These are phyloP conservation scores for Alternaria sp. DNA, from an alignment of 2,329 filamentous ascomycete genomes.

Conservation along the genomic window DNA sequence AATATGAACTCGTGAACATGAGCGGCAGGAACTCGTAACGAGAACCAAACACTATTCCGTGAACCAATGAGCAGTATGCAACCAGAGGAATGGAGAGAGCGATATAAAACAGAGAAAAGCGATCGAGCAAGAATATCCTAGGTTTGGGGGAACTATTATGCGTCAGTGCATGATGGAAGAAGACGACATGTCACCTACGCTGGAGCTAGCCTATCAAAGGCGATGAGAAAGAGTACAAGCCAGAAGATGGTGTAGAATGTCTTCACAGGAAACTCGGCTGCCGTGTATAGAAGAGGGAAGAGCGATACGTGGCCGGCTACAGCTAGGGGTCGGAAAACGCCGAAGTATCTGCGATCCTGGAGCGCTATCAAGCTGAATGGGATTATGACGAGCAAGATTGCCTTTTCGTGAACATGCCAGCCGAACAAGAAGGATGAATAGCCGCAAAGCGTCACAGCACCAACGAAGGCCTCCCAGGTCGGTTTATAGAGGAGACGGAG, in stretches of 20 bases:
- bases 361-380: constrained; percentile 94
- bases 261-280: constrained; percentile 93
- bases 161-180: constrained; percentile 25
- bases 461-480: constrained; percentile 88
- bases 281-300: constrained; percentile 91
- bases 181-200: constrained; percentile 60
- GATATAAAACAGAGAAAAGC: constrained; percentile 90
- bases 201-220: constrained; percentile 87
- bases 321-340: constrained; percentile 88
- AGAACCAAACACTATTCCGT: constrained; percentile 82
- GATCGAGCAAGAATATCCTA: constrained; percentile 89
- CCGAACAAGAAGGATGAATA: constrained; percentile 97
- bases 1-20: constrained; percentile 97
- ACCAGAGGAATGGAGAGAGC: constrained; percentile 88
- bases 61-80: constrained; percentile 83
- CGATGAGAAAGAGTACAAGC: constrained; percentile 84
- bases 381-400: constrained; percentile 90
- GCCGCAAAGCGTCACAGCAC: constrained; percentile 87
- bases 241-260: constrained; percentile 91
- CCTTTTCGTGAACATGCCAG: constrained; percentile 99
- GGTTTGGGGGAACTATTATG: constrained; percentile 68
- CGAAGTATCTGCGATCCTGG: constrained; percentile 86
- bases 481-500: constrained; percentile 82
- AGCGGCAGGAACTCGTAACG: constrained; percentile 88
- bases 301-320: constrained; percentile 95